Conservation (phyloP, 2,329 filamentous ascomycete genomes). For the Incumbomyces delicatus region DNA sequence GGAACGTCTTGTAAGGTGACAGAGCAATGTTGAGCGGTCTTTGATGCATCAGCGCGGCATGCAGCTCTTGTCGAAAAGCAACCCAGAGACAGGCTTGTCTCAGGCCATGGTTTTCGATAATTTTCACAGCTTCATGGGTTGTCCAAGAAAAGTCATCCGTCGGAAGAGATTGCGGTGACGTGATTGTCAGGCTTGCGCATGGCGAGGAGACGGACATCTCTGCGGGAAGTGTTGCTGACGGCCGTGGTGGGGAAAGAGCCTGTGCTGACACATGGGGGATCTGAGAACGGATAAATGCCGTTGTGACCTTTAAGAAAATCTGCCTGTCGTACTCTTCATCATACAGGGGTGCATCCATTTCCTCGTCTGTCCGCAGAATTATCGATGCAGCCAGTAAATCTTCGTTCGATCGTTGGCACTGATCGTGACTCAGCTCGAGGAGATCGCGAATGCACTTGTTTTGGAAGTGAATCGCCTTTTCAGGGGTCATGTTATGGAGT, state of each 20-base stretch:
- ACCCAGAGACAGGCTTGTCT: constrained; percentile 39
- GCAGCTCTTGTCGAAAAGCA: constrained; percentile 41
- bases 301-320: constrained; percentile 20
- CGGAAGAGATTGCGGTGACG: too few species aligned
- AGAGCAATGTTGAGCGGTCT: constrained; percentile 29
- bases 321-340: constrained; percentile 13
- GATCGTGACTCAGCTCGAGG: constrained; percentile 28
- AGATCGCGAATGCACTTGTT: constrained; percentile 33
- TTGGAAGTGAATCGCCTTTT: constrained; percentile 32
- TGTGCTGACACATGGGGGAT: constrained; percentile 2
- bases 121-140: neutral
- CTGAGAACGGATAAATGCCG: constrained; percentile 21
- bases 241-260: neutral
- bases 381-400: constrained; percentile 31
- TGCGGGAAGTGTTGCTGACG: neutral
- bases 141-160: too few species aligned
- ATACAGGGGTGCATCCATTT: constrained; percentile 27
- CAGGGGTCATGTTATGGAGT: constrained; percentile 24
- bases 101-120: constrained; percentile 23
- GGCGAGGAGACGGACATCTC: neutral
- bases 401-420: constrained; percentile 29
- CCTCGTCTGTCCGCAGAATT: constrained; percentile 33
- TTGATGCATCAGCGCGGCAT: constrained; percentile 35
- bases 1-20: constrained; percentile 28
- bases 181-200: neutral